Conservation (phyloP, 2,329 filamentous ascomycete species). For the Aspergillus pseudonomiae region DNA sequence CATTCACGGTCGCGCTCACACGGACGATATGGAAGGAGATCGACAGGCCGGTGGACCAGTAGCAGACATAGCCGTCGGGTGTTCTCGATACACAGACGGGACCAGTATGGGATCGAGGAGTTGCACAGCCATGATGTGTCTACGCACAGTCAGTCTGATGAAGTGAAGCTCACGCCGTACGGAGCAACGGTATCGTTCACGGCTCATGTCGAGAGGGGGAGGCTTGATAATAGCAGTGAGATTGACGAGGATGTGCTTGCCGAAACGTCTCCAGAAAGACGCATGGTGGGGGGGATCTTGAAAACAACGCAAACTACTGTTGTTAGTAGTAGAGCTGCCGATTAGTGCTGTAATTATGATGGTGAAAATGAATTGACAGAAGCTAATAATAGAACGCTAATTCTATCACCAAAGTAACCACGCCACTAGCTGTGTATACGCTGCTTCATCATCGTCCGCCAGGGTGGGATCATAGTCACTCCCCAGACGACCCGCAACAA, state of each 20-base stretch:
- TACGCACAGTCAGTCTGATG: neutral
- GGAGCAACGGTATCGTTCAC: neutral
- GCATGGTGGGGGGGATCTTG: neutral
- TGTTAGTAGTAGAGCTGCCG: neutral
- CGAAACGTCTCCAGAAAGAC: neutral
- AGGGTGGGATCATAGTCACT: neutral
- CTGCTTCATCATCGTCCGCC: neutral
- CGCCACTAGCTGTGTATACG: neutral
- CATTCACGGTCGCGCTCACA: constrained; percentile 2
- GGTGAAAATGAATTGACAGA: neutral
- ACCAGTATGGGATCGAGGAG: constrained; percentile 4
- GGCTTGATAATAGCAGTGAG: too few species aligned
- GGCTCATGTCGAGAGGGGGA: neutral
- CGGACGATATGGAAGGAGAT: neutral
- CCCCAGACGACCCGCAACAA: neutral
- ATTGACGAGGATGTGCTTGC: neutral
- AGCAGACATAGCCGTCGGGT: neutral
- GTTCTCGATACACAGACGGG: neutral
- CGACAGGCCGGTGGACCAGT: neutral
- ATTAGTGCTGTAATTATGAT: neutral
- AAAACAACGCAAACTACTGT: neutral
- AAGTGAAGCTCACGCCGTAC: neutral
- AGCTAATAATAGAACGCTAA: too few species aligned
- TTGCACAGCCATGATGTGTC: neutral
- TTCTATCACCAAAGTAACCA: neutral